These are phyloP conservation scores for Psilocybe subaeruginosa DNA, from an alignment of 768 basidiomycete genomes.

Conservation along the genomic window DNA sequence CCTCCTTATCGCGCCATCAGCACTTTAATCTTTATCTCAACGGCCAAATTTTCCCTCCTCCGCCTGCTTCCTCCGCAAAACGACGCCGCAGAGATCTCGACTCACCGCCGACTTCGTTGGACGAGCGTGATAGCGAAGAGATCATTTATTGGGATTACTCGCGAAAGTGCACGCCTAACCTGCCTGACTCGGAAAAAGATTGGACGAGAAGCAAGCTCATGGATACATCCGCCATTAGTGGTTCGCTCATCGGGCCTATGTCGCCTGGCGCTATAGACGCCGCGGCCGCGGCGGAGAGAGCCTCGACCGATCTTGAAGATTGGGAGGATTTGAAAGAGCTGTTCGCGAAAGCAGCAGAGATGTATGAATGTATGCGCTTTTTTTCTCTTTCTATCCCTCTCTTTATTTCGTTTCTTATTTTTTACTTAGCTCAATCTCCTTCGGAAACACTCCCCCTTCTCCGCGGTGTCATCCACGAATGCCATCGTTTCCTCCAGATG, in stretches of 20 bases:
- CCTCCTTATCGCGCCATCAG: conserved; percentile 2
- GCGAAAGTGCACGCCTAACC: conserved; percentile 29
- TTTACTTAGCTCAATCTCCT: conserved; percentile 42
- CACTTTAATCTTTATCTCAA: conserved; percentile 2
- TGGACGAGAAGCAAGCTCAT: conserved; percentile 36
- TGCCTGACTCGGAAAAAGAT: conserved; percentile 22
- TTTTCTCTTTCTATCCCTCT: not conserved
- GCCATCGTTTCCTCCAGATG: conserved; percentile 59
- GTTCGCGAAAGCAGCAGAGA: conserved; percentile 56
- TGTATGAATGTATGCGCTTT: conserved; percentile 55
- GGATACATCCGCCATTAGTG: conserved; percentile 39
- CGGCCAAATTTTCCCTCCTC: conserved; percentile 6
- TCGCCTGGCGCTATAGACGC: conserved; percentile 7
- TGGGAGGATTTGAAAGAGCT: conserved; percentile 73
- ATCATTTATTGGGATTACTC: conserved; percentile 38
- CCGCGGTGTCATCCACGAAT: conserved; percentile 68
- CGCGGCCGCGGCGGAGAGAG: conserved; percentile 14
- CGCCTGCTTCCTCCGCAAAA: conserved; percentile 23
- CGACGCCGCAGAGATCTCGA: conserved; percentile 4
- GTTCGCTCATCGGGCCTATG: not conserved
- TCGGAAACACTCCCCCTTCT: conserved; percentile 55
- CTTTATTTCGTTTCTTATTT: not conserved
- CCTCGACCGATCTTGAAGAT: conserved; percentile 47
- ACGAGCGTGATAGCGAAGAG: conserved; percentile 19
- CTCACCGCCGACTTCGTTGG: not conserved